Conservation (phyloP, 768 basidiomycete species). For the Rhodotorula graminis region DNA sequence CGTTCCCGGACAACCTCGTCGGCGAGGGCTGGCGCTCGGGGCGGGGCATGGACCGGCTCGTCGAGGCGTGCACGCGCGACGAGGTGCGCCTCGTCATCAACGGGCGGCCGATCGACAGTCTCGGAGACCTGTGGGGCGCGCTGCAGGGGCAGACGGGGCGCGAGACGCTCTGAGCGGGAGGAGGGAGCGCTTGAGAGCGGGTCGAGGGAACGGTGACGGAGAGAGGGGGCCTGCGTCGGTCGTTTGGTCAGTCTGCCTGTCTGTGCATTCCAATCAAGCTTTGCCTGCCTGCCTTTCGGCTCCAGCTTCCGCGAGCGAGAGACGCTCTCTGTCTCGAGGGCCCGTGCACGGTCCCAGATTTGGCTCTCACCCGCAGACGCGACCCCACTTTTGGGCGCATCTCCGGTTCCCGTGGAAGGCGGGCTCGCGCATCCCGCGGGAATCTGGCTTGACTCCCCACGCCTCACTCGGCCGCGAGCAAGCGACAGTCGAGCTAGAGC, state of each 20-base stretch:
- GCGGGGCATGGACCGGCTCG: neutral
- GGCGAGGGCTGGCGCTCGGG: neutral
- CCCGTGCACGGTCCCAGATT: neutral
- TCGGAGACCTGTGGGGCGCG: constrained; percentile 9
- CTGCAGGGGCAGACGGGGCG: constrained; percentile 3
- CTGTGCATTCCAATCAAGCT: too few species aligned
- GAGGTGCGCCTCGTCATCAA: constrained; percentile 4
- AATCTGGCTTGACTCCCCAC: too few species aligned
- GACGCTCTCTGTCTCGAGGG: neutral
- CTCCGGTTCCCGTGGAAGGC: too few species aligned
- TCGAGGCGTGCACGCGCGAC: neutral
- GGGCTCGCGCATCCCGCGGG: too few species aligned
- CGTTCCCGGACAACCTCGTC: constrained; percentile 8
- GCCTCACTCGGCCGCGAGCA: too few species aligned
- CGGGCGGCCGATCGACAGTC: constrained; percentile 1
- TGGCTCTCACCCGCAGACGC: too few species aligned
- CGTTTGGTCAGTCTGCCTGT: too few species aligned
- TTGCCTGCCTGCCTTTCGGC: too few species aligned
- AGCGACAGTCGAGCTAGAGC: too few species aligned
- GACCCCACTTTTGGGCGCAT: too few species aligned
- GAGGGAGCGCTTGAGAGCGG: neutral
- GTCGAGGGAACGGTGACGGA: neutral
- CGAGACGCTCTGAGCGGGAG: constrained; percentile 5
- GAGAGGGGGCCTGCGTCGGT: too few species aligned
- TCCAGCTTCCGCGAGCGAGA: neutral